These are phyloP conservation scores for Brasilioporus rufonigricans DNA, from an alignment of 768 basidiomycete genomes.

Conservation along the genomic window DNA sequence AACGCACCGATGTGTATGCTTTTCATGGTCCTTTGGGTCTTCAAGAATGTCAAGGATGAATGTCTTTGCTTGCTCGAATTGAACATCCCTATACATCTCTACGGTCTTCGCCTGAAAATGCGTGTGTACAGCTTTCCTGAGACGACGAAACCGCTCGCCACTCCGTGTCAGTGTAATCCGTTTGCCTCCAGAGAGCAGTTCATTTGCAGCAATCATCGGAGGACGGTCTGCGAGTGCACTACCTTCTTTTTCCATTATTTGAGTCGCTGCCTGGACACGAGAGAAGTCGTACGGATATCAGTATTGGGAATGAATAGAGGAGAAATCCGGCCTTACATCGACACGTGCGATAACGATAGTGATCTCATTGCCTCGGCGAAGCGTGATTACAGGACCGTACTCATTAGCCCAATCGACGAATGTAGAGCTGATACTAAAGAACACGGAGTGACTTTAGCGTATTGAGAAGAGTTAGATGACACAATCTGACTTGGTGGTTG, in stretches of 20 bases:
- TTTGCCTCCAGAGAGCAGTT: conserved; percentile 55
- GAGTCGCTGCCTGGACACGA: conserved; percentile 54
- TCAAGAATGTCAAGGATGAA: conserved; percentile 31
- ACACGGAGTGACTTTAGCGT: neutral
- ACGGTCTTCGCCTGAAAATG: conserved; percentile 52
- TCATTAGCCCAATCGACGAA: conserved; percentile 53
- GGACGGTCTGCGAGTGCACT: conserved; percentile 51
- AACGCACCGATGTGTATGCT: conserved; percentile 45
- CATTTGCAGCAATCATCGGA: conserved; percentile 48
- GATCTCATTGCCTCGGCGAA: conserved; percentile 43
- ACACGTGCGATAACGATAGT: conserved; percentile 19
- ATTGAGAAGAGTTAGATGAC: neutral
- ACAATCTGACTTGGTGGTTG: conserved; percentile 7
- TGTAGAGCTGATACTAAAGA: conserved; percentile 17
- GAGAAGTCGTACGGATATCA: too few relatives aligned
- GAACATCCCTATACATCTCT: conserved; percentile 41
- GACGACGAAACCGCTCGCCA: conserved; percentile 54
- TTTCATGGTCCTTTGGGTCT: conserved; percentile 36
- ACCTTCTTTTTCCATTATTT: conserved; percentile 64
- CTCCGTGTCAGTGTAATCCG: conserved; percentile 46
- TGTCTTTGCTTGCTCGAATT: conserved; percentile 34
- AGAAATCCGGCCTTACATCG: conserved; percentile 8
- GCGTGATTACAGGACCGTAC: conserved; percentile 58
- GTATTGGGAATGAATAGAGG: too few relatives aligned
- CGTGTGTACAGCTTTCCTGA: conserved; percentile 51